Evolutionary conservation across 2,329 filamentous ascomycete genomes (phyloP).

Genomic region (Alternaria postmessia): DNA sequence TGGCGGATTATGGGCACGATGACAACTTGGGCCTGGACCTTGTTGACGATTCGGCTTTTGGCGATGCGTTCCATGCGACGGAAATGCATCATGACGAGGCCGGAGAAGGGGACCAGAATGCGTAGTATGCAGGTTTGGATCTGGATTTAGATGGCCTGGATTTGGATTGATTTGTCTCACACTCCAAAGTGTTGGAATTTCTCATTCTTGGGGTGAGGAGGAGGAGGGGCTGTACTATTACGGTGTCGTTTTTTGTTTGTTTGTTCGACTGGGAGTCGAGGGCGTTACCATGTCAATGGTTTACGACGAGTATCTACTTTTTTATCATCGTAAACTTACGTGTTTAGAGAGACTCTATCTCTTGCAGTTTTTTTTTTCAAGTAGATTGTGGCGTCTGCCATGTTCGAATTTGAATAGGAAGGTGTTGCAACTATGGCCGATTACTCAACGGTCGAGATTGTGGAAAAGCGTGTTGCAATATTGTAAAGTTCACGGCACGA

Average conservation of each 20-base stretch:
- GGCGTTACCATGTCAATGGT: neutral
- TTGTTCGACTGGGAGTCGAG: constrained; percentile 6
- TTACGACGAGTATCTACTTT: neutral
- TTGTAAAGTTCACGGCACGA: too few species aligned
- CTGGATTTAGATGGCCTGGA: neutral
- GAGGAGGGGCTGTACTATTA: constrained; percentile 6
- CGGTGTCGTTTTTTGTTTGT: neutral
- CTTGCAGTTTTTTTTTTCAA: neutral
- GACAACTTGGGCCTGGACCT: constrained; percentile 50
- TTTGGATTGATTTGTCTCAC: neutral
- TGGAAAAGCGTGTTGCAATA: neutral
- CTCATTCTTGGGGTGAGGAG: neutral
- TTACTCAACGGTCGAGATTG: neutral
- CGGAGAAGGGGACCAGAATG: constrained; percentile 36
- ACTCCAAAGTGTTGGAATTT: neutral
- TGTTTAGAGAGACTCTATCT: neutral
- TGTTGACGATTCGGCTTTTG: constrained; percentile 51
- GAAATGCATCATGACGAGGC: constrained; percentile 46
- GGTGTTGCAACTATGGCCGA: neutral
- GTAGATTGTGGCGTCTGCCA: neutral
- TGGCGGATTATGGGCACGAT: constrained; percentile 50
- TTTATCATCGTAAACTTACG: neutral
- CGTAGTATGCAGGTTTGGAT: constrained; percentile 21
- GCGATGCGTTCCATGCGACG: constrained; percentile 52
- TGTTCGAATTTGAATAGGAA: neutral